These are phyloP conservation scores for Pestalotiopsis fici DNA, from an alignment of 2,329 filamentous ascomycete genomes.

Conservation along the genomic window DNA sequence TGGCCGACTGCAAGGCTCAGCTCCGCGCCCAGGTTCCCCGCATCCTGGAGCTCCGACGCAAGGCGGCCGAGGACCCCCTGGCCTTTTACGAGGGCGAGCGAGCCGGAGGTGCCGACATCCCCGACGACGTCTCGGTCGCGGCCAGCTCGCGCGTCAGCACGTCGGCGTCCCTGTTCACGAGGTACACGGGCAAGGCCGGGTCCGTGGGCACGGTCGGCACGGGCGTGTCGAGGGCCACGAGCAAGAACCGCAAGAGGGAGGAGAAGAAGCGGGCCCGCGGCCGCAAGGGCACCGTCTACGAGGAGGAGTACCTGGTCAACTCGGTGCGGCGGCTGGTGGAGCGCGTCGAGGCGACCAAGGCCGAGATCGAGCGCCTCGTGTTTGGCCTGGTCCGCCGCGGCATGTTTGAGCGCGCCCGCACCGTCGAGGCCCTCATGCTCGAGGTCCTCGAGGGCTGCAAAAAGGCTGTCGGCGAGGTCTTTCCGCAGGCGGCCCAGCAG, in stretches of 20 bases:
- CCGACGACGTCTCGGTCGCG: constrained; percentile 90
- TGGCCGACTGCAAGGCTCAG: constrained; percentile 90
- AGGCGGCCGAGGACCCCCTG: constrained; percentile 82
- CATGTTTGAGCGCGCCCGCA: constrained; percentile 85
- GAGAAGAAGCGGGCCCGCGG: constrained; percentile 93
- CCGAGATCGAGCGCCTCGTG: constrained; percentile 74
- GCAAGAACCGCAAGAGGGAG: constrained; percentile 84
- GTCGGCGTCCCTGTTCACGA: constrained; percentile 85
- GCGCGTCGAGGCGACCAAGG: constrained; percentile 70
- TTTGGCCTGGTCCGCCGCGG: constrained; percentile 75
- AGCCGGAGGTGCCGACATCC: constrained; percentile 66
- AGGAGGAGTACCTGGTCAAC: constrained; percentile 95
- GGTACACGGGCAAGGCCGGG: constrained; percentile 75
- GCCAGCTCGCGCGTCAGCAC: constrained; percentile 80
- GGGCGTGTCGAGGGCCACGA: constrained; percentile 75
- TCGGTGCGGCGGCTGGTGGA: constrained; percentile 83
- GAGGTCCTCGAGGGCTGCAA: constrained; percentile 74
- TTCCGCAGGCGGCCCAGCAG: constrained; percentile 31
- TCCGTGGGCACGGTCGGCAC: constrained; percentile 71
- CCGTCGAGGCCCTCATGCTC: constrained; percentile 71
- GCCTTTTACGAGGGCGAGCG: constrained; percentile 85
- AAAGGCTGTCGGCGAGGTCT: constrained; percentile 71
- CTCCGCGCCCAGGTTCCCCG: constrained; percentile 83
- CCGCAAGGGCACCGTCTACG: constrained; percentile 96
- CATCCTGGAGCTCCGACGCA: constrained; percentile 76